These are phyloP conservation scores for Hypoxylon fragiforme DNA, from an alignment of 495 filamentous ascomycete genomes.

Conservation along the genomic window DNA sequence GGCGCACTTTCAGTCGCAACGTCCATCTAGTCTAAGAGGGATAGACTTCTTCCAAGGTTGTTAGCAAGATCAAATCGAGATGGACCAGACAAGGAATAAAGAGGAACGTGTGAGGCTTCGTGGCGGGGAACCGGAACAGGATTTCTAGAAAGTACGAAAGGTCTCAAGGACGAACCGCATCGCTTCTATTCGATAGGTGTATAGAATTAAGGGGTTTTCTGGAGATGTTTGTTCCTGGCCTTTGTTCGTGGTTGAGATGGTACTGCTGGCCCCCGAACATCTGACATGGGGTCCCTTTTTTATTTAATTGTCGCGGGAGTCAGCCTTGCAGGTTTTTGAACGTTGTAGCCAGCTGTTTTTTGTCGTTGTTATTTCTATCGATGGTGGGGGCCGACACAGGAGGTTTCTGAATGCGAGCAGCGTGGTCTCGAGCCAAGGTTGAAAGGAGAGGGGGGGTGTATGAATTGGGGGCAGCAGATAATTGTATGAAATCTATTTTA, in stretches of 20 bases:
- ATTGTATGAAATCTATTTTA: no score
- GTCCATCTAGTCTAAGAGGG: conserved; percentile 51
- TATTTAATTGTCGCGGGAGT: conserved; percentile 30
- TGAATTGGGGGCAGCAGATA: no score
- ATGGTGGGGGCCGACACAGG: conserved; percentile 29
- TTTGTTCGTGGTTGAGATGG: conserved; percentile 23
- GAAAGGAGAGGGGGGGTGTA: conserved; percentile 17
- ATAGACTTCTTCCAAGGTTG: conserved; percentile 18
- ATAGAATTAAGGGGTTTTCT: conserved; percentile 21
- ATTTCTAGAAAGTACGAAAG: conserved; percentile 27
- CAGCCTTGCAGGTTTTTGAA: conserved; percentile 28
- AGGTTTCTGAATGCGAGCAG: conserved; percentile 9
- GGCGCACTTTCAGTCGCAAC: conserved; percentile 52
- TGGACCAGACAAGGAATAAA: conserved; percentile 28
- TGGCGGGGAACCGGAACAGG: conserved; percentile 16
- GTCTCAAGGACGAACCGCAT: conserved; percentile 25
- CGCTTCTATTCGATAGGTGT: conserved; percentile 26
- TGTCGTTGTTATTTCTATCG: conserved; percentile 27
- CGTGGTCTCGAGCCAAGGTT: conserved; percentile 19
- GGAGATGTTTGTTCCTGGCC: conserved; percentile 10
- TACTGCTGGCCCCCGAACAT: conserved; percentile 29
- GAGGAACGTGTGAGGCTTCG: conserved; percentile 17
- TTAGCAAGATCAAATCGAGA: conserved; percentile 20
- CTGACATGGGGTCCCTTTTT: conserved; percentile 35
- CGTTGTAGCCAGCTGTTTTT: conserved; percentile 15